A percentile compares a stretch with the other conserved stretches of the same genome.
Conservation (phyloP, 2,329 filamentous ascomycete species). For the Diplodia sapinea region DNA sequence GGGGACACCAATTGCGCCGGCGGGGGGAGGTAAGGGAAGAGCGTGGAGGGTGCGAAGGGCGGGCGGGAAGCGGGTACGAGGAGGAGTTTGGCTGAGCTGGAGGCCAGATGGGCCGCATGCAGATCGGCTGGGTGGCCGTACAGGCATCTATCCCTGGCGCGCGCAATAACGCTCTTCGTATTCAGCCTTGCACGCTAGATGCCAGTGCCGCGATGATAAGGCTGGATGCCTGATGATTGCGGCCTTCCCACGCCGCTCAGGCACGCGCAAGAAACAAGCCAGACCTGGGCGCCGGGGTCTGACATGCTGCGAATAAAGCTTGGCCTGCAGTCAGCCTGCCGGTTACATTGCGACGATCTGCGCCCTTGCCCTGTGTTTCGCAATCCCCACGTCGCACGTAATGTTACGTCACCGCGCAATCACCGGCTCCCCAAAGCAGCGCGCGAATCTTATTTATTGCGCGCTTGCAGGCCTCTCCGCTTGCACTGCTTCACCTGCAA, state of each 20-base stretch:
- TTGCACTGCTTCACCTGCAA: neutral
- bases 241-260: neutral
- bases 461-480: too few relatives aligned
- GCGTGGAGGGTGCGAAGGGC: conserved; percentile 31
- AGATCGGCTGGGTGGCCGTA: conserved; percentile 22
- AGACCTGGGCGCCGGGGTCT: neutral
- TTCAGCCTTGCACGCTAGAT: conserved; percentile 2
- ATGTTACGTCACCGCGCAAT: conserved; percentile 5
- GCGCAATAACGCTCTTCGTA: conserved; percentile 16
- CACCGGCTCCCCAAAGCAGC: neutral
- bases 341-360: neutral
- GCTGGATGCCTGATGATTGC: neutral
- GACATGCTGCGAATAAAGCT: neutral
- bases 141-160: conserved; percentile 19
- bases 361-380: neutral
- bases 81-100: neutral
- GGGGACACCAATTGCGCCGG: conserved; percentile 16
- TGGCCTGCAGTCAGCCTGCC: neutral
- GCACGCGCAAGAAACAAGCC: neutral
- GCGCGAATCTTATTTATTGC: neutral
- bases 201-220: neutral
- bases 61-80: conserved; percentile 33
- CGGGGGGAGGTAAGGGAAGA: conserved; percentile 30
- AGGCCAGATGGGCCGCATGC: conserved; percentile 9
- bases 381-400: neutral